Percentiles rank a stretch among this genome's conserved stretches.
These are phyloP conservation scores for Trichoderma sp. DNA, from an alignment of 2,329 filamentous ascomycete genomes.

Conservation along the genomic window DNA sequence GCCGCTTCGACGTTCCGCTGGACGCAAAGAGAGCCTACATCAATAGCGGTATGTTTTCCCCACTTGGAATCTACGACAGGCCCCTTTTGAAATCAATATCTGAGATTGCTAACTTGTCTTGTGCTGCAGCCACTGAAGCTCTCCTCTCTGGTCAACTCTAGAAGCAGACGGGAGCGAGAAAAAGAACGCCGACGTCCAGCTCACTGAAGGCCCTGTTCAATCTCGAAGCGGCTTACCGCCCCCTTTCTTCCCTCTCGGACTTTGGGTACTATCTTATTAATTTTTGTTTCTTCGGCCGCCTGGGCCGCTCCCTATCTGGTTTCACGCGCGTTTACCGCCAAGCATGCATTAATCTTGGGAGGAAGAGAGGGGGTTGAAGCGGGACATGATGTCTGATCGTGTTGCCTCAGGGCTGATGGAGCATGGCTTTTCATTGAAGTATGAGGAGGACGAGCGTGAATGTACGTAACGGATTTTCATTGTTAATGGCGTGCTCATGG, in stretches of 20 bases:
- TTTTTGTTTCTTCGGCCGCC: not conserved
- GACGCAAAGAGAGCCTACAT: conserved; percentile 92
- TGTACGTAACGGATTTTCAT: conserved; percentile 2
- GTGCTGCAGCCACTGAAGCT: conserved; percentile 69
- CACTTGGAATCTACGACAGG: not conserved
- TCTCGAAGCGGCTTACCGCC: not conserved
- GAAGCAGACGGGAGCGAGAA: conserved; percentile 20
- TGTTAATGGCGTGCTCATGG: not conserved
- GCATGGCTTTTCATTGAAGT: not conserved
- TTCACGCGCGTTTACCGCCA: too few relatives aligned
- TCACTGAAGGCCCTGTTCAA: not conserved
- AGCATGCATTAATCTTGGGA: too few relatives aligned
- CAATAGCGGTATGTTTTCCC: conserved; percentile 74
- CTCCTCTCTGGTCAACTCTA: conserved; percentile 76
- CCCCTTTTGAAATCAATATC: too few relatives aligned
- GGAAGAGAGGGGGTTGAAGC: too few relatives aligned
- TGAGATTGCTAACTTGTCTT: not conserved
- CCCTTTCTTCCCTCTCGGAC: not conserved
- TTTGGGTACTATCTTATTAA: not conserved
- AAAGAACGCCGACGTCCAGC: not conserved
- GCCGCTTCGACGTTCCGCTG: conserved; percentile 81
- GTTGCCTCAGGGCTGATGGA: too few relatives aligned
- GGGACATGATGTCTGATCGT: too few relatives aligned
- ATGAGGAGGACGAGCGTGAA: conserved; percentile 5
- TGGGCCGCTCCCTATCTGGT: too few relatives aligned